phyloP scores from a whole-genome alignment of 345 rosid genomes.

The Moringa oleifera region DNA sequence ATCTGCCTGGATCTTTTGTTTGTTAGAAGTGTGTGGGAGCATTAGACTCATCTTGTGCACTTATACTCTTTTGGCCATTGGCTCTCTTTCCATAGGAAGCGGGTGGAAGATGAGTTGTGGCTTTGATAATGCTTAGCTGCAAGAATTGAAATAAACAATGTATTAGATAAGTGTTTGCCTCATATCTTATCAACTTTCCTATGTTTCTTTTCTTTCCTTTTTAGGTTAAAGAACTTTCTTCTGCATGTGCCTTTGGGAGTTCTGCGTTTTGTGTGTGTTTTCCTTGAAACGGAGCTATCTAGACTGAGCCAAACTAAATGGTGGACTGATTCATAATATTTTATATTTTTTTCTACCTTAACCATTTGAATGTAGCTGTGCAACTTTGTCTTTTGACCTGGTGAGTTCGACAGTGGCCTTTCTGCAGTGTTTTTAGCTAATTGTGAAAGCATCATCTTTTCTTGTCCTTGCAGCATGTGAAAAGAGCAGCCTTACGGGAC shows the following conservation, averaged over 20 bases:
- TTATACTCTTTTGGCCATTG: too few species aligned
- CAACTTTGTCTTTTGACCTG: background rate
- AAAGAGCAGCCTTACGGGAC: conserved; percentile 64
- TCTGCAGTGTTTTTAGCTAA: background rate
- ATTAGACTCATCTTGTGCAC: background rate
- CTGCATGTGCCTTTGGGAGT: background rate
- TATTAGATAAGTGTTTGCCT: too few species aligned
- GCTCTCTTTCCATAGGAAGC: background rate
- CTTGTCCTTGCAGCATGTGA: conserved; percentile 53
- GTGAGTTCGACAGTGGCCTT: background rate
- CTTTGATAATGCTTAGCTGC: background rate
- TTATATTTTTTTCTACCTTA: background rate
- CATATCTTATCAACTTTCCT: too few species aligned
- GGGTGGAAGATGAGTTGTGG: background rate
- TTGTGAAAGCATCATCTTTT: background rate
- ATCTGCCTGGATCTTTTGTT: background rate
- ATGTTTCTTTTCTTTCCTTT: background rate
- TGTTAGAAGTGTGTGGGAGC: background rate
- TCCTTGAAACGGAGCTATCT: too few species aligned
- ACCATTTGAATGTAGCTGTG: too few species aligned
- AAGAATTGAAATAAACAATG: too few species aligned
- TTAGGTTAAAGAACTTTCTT: background rate
- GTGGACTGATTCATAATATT: too few species aligned
- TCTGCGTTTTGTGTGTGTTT: background rate
- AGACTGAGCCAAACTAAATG: too few species aligned